Evolutionary conservation across 192 early-diverging fungal species (phyloP).

Genomic region (Entomortierella lignicola): DNA sequence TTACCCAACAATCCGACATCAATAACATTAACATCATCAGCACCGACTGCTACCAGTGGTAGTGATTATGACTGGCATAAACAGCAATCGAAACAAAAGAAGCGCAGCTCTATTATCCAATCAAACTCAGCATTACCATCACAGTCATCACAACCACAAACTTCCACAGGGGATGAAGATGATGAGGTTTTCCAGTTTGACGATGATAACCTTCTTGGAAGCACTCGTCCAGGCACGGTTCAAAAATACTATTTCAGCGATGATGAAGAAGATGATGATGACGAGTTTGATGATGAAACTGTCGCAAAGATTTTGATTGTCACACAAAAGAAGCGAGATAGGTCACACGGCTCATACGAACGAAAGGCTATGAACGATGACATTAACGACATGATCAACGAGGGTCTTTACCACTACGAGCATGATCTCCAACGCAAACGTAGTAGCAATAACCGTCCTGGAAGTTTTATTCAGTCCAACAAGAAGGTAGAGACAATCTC

Average conservation of each 20-base stretch:
- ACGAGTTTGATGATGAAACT: constrained; percentile 91
- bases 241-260: constrained; percentile 65
- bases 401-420: constrained; percentile 92
- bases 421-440: constrained; percentile 67
- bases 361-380: constrained; percentile 83
- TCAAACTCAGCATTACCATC: neutral
- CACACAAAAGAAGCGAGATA: constrained; percentile 80
- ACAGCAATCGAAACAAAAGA: constrained; percentile 18
- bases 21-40: neutral
- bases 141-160: neutral
- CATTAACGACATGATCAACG: constrained; percentile 92
- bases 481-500: constrained; percentile 71
- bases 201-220: constrained; percentile 73
- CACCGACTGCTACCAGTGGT: too few relatives aligned
- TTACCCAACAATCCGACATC: constrained; percentile 13
- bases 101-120: constrained; percentile 13
- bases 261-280: constrained; percentile 77
- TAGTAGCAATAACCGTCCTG: constrained; percentile 35
- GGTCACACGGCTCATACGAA: constrained; percentile 79
- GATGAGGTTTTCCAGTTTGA: constrained; percentile 84
- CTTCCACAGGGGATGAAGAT: constrained; percentile 58
- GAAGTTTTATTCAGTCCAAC: constrained; percentile 13
- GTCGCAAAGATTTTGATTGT: constrained; percentile 91
- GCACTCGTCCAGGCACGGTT: constrained; percentile 51
- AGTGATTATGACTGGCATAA: constrained; percentile 20